A percentile compares a stretch with the other conserved stretches of the same genome.
These are phyloP conservation scores for Chondrus crispus DNA, from an alignment of 23 red algal species.

Conservation along the genomic window DNA sequence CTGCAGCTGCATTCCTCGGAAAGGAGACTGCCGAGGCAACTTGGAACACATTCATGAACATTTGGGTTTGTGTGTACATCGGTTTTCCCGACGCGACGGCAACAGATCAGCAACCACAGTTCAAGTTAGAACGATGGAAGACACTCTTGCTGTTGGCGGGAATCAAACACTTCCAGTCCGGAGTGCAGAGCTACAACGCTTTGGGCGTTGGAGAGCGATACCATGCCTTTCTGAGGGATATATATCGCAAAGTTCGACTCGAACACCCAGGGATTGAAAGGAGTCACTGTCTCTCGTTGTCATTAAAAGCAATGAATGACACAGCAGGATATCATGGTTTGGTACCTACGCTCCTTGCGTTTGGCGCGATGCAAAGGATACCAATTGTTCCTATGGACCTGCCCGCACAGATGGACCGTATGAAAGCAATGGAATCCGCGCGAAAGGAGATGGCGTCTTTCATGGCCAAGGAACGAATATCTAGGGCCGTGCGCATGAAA, in stretches of 20 bases:
- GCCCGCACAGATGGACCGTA: not conserved
- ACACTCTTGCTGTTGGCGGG: not conserved
- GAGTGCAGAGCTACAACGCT: slow-evolving; percentile 3
- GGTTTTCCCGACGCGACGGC: not conserved
- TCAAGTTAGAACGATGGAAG: not conserved
- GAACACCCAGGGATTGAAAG: no score
- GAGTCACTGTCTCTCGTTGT: no score
- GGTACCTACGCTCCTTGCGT: not conserved
- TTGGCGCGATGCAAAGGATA: not conserved
- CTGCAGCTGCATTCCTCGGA: not conserved
- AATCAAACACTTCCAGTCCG: not conserved
- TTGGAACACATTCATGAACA: not conserved
- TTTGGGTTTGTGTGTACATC: not conserved
- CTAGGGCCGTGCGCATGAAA: no score
- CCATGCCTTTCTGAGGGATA: slow-evolving; percentile 8
- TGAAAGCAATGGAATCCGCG: not conserved
- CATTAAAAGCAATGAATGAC: not conserved
- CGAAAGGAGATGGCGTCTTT: not conserved
- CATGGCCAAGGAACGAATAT: no score
- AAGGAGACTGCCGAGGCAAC: not conserved
- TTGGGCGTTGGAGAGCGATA: slow-evolving; percentile 24
- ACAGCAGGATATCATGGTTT: not conserved
- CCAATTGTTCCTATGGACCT: not conserved
- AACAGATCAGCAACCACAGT: not conserved
- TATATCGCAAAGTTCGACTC: not conserved